Evolutionary conservation across 2,329 filamentous ascomycete species (phyloP), one percentile per base, ranked within the genome.

Genomic region (Trichoderma endophyticum): DNA sequence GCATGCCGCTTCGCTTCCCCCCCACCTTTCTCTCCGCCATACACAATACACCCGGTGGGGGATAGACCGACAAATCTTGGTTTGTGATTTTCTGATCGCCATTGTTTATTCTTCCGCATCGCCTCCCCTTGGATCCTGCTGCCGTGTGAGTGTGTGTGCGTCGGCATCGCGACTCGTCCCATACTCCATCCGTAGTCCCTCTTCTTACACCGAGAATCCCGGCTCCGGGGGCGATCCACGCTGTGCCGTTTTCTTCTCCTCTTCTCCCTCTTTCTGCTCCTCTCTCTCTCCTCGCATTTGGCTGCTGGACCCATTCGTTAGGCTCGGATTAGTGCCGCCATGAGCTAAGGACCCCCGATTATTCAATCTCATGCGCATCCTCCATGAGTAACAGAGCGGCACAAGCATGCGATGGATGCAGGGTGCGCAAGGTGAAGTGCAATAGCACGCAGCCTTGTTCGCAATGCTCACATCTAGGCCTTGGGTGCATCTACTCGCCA

Each of bases 401-500:
- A 54, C 77, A 77, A 59, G 81, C 81, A 70, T 82, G 81, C 74
- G 80, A 82, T 72, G 80, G 80, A 61, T 82, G 81, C 73, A 79
- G 81, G 48, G 75, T 82, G 66, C 79, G 81, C 65, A 82, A 82
- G 73, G 81, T 82, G 43, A 79, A 78, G 67, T 82, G 81, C 74
- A 82, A 79, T 61, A 79, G 79, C 71, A 71, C 73, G 24, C 74
- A 74, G 56, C 81, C 81, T 1, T 83, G 81, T 67, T 78, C 79
- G 0, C 81, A 82, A 63, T 83, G 81, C 72, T 76, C 77, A 4
- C 80, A 82, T 51, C 77, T 82, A 48, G 77, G 78, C 18, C 75
- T 83, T 8, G 70, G 76, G 1, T 82, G 81, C 73, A 77, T 79
- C 73, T 82, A 80, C 73, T 78, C 80, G 5, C 75, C 79, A 6